Evolutionary conservation across 2,329 filamentous ascomycete genomes (phyloP).

Genomic region (Fusarium brachygibbosum): DNA sequence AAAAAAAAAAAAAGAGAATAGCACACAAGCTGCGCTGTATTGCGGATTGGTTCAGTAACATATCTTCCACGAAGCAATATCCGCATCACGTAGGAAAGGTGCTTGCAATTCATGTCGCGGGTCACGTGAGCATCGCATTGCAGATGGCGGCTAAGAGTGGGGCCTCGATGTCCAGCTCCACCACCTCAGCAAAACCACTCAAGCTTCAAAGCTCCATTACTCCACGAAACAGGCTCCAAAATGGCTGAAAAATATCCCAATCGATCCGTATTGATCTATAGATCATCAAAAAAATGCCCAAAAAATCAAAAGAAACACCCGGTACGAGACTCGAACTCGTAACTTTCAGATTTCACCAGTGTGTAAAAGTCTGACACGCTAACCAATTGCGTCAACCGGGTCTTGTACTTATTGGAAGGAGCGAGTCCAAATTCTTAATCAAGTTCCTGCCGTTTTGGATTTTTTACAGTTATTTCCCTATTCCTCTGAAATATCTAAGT

Average conservation of each 20-base stretch:
- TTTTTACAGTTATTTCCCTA: neutral
- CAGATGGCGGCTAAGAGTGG: neutral
- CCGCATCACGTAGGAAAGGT: neutral
- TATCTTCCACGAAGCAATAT: neutral
- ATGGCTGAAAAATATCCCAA: neutral
- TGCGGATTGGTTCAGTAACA: no score
- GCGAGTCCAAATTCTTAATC: fast-evolving
- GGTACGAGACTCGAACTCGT: neutral
- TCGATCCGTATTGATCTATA: neutral
- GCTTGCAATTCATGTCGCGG: neutral
- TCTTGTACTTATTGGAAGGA: fast-evolving
- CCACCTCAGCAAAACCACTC: neutral
- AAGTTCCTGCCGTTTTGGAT: neutral
- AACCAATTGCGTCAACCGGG: conserved; percentile 26
- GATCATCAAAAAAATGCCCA: fast-evolving
- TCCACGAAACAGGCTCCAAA: neutral
- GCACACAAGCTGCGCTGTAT: neutral
- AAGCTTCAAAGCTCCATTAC: fast-evolving
- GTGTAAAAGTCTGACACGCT: conserved; percentile 31
- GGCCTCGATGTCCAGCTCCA: neutral
- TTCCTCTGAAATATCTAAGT: no score
- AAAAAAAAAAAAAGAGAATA: no score
- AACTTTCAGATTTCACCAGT: conserved; percentile 10
- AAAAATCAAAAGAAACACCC: neutral
- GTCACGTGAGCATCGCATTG: neutral